Base-by-base conservation (phyloP, 1,284 basidiomycete genomes). In the Kwoniella shivajii region DNA sequence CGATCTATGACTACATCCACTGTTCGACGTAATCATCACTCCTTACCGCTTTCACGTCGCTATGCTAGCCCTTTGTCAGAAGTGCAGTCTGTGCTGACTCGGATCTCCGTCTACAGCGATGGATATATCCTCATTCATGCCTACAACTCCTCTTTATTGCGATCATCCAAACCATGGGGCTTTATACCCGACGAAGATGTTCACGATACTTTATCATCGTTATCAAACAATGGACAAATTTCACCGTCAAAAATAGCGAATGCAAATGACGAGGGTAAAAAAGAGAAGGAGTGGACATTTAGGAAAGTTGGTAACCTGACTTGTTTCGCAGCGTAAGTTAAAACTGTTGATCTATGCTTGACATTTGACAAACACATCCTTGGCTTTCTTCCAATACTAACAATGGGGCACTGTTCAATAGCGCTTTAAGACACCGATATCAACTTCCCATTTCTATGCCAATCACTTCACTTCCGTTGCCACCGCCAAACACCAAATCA, bases 301-400 rank as follows among this genome's bases (percentile, higher is more conserved):
- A 63, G 75, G 31, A 61, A 67, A 20, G 70, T 71, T 6, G 71
- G 65, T 3, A 78, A 78, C 49, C 56, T 78, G 42, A 74, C 74
- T 11, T 69, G 66, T 34, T 77, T 71, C 67, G 76, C 71, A 38
- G 77, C 77, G 75, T 78, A 53, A 72, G 76, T 75, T 16, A 5
- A 2, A 34, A 37, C n/a, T 24, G 13, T 3, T 30, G n/a, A n/a
- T n/a, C n/a, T n/a, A n/a, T n/a, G n/a, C n/a, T n/a, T n/a, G n/a
- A n/a, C n/a, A n/a, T n/a, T n/a, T n/a, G n/a, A n/a, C n/a, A n/a
- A n/a, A n/a, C n/a, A n/a, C n/a, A n/a, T 31, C 6, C 13, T 16
- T 22, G 13, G 6, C 48, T 20, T 11, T 20, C 1, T 26, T 9
- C 24, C 33, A 26, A 14, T 31, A 36, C 33, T 43, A 36, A 31